Evolutionary conservation across 2,329 filamentous ascomycete genomes (phyloP).

Genomic region (Colletotrichum sp.): DNA sequence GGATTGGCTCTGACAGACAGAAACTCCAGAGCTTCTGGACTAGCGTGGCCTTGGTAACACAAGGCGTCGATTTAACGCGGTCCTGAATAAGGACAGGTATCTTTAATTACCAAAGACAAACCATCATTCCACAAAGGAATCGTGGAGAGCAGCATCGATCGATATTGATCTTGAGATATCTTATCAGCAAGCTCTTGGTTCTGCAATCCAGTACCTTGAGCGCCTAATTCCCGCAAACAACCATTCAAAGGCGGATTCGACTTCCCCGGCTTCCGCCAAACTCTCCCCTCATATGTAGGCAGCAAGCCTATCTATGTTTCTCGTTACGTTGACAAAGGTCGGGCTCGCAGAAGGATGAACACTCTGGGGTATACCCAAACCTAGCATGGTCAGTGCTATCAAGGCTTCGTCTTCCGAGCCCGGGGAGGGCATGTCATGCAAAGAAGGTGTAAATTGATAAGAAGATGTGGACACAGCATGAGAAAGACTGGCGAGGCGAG

Average conservation of each 20-base stretch:
- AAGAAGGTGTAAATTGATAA: neutral
- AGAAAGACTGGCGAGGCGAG: neutral
- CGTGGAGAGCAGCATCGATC: neutral
- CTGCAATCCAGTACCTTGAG: neutral
- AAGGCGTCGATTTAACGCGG: neutral
- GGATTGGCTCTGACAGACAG: neutral
- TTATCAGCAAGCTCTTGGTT: neutral
- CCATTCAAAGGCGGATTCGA: neutral
- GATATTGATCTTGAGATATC: neutral
- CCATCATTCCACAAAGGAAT: neutral
- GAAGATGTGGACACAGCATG: neutral
- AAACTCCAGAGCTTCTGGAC: neutral
- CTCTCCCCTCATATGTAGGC: neutral
- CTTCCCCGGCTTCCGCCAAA: conserved; percentile 7
- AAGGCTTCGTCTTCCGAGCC: neutral
- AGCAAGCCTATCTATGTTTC: conserved; percentile 1
- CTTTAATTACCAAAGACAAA: neutral
- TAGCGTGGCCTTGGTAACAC: neutral
- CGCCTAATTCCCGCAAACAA: neutral
- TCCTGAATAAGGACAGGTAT: neutral
- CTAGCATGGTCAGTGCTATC: neutral
- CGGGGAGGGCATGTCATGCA: conserved; percentile 8
- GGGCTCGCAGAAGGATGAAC: conserved; percentile 7
- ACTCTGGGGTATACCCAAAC: conserved; percentile 17
- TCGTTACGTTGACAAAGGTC: neutral